Percentiles rank a stretch among this genome's conserved stretches.
phyloP scores from a whole-genome alignment of 1,284 basidiomycete species.

The Boletellus dicymbophilus region DNA sequence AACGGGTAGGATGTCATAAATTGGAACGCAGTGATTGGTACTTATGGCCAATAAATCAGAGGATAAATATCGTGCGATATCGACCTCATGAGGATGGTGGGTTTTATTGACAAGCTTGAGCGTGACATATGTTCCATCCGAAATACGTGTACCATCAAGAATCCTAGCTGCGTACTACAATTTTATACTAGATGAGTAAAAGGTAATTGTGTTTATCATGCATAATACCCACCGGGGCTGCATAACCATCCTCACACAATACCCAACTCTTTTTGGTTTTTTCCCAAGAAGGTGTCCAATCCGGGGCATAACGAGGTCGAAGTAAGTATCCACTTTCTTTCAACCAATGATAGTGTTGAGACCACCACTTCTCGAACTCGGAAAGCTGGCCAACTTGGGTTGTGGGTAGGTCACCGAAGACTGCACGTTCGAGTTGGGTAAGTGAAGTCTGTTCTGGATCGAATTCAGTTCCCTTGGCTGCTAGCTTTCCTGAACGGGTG shows the following conservation, averaged over 20 bases:
- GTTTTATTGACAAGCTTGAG: conserved; percentile 32
- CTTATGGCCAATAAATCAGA: conserved; percentile 10
- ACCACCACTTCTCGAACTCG: conserved; percentile 28
- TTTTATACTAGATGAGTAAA: background rate
- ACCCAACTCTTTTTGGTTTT: conserved; percentile 11
- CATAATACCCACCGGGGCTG: background rate
- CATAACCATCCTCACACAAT: conserved; percentile 28
- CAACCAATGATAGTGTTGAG: conserved; percentile 32
- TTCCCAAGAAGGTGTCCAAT: conserved; percentile 39
- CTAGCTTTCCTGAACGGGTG: background rate
- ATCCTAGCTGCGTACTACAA: conserved; percentile 10
- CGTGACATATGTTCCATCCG: conserved; percentile 29
- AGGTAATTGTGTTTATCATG: background rate
- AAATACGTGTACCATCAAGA: conserved; percentile 35
- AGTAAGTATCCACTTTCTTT: conserved; percentile 36
- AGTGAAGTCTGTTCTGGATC: background rate
- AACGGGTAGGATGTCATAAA: conserved; percentile 29
- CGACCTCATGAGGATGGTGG: conserved; percentile 24
- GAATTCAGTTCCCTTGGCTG: background rate
- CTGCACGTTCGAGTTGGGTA: conserved; percentile 1
- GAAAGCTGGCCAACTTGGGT: conserved; percentile 6
- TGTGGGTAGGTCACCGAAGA: background rate
- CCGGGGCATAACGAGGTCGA: conserved; percentile 36
- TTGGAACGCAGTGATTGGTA: conserved; percentile 37
- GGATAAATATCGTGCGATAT: conserved; percentile 19